Percentiles rank a stretch among this genome's conserved stretches.
phyloP scores from a whole-genome alignment of 352 stramenopile genomes.

The Phytopythium delawarense region DNA sequence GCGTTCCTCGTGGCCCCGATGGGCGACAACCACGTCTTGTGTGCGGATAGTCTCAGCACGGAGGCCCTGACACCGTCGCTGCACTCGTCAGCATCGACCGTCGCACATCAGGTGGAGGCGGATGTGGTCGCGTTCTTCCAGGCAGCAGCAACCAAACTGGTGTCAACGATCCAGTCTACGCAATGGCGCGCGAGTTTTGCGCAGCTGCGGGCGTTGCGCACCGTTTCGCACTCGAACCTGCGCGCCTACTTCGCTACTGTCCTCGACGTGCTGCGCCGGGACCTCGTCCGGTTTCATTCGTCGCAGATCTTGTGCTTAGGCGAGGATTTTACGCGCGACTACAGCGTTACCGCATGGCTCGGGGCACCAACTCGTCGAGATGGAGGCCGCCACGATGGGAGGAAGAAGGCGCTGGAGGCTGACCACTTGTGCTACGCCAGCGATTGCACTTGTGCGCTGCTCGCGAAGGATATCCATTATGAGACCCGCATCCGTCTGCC shows the following conservation, averaged over 20 bases:
- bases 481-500: constrained; percentile 42
- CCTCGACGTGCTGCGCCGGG: constrained; percentile 37
- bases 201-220: constrained; percentile 27
- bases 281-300: constrained; percentile 53
- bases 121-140: constrained; percentile 54
- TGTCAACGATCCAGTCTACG: constrained; percentile 28
- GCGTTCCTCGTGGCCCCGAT: constrained; percentile 40
- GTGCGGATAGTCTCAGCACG: constrained; percentile 46
- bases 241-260: constrained; percentile 30
- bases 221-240: constrained; percentile 30
- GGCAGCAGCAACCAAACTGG: constrained; percentile 22
- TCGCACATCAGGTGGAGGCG: constrained; percentile 32
- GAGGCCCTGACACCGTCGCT: constrained; percentile 36
- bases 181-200: constrained; percentile 43
- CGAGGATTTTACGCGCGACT: constrained; percentile 56
- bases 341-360: constrained; percentile 53
- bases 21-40: constrained; percentile 50
- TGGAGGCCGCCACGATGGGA: neutral
- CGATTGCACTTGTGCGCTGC: constrained; percentile 26
- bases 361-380: constrained; percentile 20
- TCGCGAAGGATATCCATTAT: constrained; percentile 44
- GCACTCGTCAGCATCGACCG: neutral
- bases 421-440: constrained; percentile 59
- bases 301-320: constrained; percentile 65
- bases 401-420: neutral